Evolutionary conservation across 371 early-diverging fungal genomes (phyloP).

Genomic region (Zychaea mexicana): DNA sequence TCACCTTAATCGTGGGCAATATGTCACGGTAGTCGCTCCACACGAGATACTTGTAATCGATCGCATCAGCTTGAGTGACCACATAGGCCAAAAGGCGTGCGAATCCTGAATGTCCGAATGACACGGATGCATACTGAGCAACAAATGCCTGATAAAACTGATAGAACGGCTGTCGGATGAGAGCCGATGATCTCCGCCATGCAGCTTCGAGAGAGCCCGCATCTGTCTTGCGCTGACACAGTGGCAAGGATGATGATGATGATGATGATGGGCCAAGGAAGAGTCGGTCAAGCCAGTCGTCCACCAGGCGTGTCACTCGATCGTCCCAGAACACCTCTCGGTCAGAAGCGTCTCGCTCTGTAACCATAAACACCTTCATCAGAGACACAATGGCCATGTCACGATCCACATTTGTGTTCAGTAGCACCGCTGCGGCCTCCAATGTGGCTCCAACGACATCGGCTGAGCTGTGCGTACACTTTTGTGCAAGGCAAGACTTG

Average conservation of each 20-base stretch:
- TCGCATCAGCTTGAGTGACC: slow-evolving; percentile 41
- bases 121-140: slow-evolving; percentile 54
- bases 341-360: slow-evolving; percentile 27
- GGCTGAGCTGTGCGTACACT: background rate
- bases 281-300: slow-evolving; percentile 34
- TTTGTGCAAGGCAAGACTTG: slow-evolving; percentile 33
- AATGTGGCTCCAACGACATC: slow-evolving; percentile 35
- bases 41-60: slow-evolving; percentile 53
- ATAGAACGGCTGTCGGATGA: slow-evolving; percentile 46
- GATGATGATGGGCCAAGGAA: no score
- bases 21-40: slow-evolving; percentile 42
- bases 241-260: no score
- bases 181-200: slow-evolving; percentile 45
- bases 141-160: slow-evolving; percentile 65
- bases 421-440: slow-evolving; percentile 17
- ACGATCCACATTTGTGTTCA: slow-evolving; percentile 32
- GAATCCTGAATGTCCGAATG: slow-evolving; percentile 44
- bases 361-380: slow-evolving; percentile 53
- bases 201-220: slow-evolving; percentile 35
- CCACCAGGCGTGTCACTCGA: slow-evolving; percentile 34
- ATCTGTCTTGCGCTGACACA: slow-evolving; percentile 25
- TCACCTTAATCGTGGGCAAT: slow-evolving; percentile 28
- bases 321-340: slow-evolving; percentile 59
- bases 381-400: slow-evolving; percentile 47
- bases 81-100: slow-evolving; percentile 48